phyloP scores from a whole-genome alignment of 345 rosid species.

The Citrus cavaleriei region DNA sequence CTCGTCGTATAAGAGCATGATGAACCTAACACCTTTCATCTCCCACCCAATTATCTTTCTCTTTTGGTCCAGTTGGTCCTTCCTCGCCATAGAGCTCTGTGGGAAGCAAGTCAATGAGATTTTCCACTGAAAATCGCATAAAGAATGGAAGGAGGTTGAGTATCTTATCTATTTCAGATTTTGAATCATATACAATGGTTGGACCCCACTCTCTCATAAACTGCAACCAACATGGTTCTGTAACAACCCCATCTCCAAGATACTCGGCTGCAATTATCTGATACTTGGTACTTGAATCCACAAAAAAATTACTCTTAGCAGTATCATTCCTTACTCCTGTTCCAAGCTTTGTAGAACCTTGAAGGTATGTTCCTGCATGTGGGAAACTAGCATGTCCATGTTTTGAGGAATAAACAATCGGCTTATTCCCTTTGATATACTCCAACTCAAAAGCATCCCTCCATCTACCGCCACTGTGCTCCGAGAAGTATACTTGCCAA shows the following conservation, averaged over 20 bases:
- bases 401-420: conserved; percentile 74
- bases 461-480: conserved; percentile 94
- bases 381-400: conserved; percentile 90
- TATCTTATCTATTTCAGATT: conserved; percentile 73
- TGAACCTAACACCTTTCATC: conserved; percentile 57
- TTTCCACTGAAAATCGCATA: conserved; percentile 73
- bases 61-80: conserved; percentile 97
- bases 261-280: conserved; percentile 73
- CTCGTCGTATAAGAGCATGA: neutral
- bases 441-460: conserved; percentile 61
- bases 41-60: conserved; percentile 83
- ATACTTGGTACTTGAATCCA: conserved; percentile 77
- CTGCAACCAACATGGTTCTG: conserved; percentile 81
- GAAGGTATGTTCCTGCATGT: conserved; percentile 71
- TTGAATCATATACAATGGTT: conserved; percentile 64
- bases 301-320: conserved; percentile 44
- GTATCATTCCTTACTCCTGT: conserved; percentile 73
- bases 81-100: conserved; percentile 91
- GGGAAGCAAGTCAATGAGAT: conserved; percentile 75
- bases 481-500: conserved; percentile 70
- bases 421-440: conserved; percentile 55
- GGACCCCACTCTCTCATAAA: conserved; percentile 99
- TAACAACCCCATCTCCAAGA: conserved; percentile 52
- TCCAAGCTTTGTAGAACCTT: conserved; percentile 76
- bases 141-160: conserved; percentile 58